phyloP scores from a whole-genome alignment of 306 rosid species.

The Quillaja saponaria region DNA sequence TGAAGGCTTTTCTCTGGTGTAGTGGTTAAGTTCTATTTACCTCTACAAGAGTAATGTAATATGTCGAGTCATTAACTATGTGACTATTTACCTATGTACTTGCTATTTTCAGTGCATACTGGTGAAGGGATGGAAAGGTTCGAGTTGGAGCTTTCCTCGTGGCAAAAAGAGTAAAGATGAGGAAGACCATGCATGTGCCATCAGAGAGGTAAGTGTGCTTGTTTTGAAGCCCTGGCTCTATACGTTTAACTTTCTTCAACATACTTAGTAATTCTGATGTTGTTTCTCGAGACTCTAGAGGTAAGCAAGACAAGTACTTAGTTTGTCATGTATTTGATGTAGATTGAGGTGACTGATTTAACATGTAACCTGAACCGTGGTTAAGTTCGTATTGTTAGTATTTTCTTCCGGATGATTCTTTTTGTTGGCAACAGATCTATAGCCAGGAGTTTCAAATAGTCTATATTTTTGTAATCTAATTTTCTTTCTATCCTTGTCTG shows the following conservation, averaged over 20 bases:
- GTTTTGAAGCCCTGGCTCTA: conserved; percentile 3
- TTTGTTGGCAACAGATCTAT: no score
- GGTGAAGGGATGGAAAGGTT: conserved; percentile 99
- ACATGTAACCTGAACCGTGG: no score
- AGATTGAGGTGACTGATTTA: conserved; percentile 1
- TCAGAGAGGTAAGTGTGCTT: conserved; percentile 74
- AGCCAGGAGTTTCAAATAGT: no score
- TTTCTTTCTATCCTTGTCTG: no score
- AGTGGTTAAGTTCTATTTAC: no score
- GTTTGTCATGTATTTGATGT: conserved; percentile 21
- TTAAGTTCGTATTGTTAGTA: no score
- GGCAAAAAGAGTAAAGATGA: conserved; percentile 98
- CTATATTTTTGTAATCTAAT: no score
- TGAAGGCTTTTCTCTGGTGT: no score
- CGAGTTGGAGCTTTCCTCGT: conserved; percentile 99
- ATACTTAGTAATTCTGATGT: background rate
- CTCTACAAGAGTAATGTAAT: no score
- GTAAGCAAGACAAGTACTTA: no score
- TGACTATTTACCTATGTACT: conserved; percentile 19
- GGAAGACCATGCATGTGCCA: conserved; percentile 95
- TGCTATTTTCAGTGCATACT: conserved; percentile 73
- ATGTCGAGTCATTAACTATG: background rate
- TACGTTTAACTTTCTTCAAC: background rate
- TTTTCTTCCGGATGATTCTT: no score
- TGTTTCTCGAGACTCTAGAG: background rate